Evolutionary conservation across 1,284 basidiomycete species (phyloP), one percentile per base, ranked within the genome.

Genomic region (Chalciporus sp.): DNA sequence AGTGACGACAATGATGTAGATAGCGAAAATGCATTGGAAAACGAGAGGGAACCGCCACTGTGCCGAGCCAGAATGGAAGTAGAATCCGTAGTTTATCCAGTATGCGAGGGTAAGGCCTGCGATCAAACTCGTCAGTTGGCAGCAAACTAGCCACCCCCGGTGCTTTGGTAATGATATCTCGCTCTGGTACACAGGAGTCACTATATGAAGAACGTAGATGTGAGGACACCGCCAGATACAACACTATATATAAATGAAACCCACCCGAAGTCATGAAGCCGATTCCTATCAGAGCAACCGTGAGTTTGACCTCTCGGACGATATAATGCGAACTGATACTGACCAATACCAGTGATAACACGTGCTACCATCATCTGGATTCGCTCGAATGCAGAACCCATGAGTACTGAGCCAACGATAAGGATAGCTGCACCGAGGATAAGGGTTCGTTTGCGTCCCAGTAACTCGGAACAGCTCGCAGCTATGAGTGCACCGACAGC

Each of bases 31-130:
- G 11, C 39, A 47, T n/a, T 61, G 58, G 20, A 58, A 58, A 20
- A 61, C 33, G 23, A 58, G 49, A 12, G 57, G 58, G 26, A 60
- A 58, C 12, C 58, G 55, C 57, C 57, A 58, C 19, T 60, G 57
- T 6, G 27, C 42, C 5, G 58, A 58, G n/a, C 40, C 35, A 7
- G 27, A 42, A 31, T 61, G 43, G 19, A 61, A 61, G 40, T 61
- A 53, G 23, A 60, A 49, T 9, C 57, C 58, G 7, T 60, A 58
- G 40, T 58, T 59, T 14, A 60, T 51, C 58, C 58, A 58, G 17
- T 58, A 60, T 16, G 47, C 58, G 28, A 58, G 48, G 26, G 50
- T 20, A 28, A 58, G 35, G 23, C 58, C 53, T 4, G 47, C 53
- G 14, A 58, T 58, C 49, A 58, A 27, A 23, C 58, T 60, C 39